Conservation (phyloP, 2,329 filamentous ascomycete genomes). For the Leptographium galeiforme region DNA sequence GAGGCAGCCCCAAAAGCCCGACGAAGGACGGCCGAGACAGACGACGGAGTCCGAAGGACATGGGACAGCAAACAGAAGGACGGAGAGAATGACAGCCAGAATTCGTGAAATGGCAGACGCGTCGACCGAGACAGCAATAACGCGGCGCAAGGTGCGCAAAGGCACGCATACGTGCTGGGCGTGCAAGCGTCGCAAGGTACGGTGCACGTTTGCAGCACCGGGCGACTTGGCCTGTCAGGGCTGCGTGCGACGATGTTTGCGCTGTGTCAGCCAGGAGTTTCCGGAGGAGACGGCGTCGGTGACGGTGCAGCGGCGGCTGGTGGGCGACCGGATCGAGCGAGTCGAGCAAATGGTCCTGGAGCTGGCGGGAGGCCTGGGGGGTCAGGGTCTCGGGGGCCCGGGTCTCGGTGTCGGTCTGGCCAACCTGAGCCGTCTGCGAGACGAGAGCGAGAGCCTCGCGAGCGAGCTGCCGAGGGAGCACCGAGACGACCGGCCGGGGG, state of each 20-base stretch:
- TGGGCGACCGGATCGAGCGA: slow-evolving; percentile 9
- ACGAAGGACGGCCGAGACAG: too few species aligned
- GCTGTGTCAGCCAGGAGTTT: slow-evolving; percentile 35
- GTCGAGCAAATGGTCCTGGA: slow-evolving; percentile 8
- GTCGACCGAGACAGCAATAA: too few species aligned
- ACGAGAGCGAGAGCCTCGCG: too few species aligned
- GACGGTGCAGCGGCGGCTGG: slow-evolving; percentile 6
- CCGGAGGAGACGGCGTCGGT: slow-evolving; percentile 16
- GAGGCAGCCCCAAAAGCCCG: too few species aligned
- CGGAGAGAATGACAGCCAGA: too few species aligned
- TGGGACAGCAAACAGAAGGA: too few species aligned
- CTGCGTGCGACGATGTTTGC: slow-evolving; percentile 28
- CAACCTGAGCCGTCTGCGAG: too few species aligned
- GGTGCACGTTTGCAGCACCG: slow-evolving; percentile 29
- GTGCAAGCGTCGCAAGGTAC: slow-evolving; percentile 41
- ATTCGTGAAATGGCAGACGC: too few species aligned
- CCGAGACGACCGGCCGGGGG: too few species aligned
- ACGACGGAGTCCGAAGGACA: too few species aligned
- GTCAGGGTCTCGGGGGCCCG: not conserved
- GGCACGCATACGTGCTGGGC: slow-evolving; percentile 47
- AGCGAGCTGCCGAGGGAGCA: too few species aligned
- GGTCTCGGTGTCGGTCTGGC: not conserved
- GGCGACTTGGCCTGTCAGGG: slow-evolving; percentile 27
- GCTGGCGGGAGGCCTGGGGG: not conserved
- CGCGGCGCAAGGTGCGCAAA: slow-evolving; percentile 30